These are phyloP conservation scores for Aaosphaeria arxii DNA, from an alignment of 2,329 filamentous ascomycete genomes.

Conservation along the genomic window DNA sequence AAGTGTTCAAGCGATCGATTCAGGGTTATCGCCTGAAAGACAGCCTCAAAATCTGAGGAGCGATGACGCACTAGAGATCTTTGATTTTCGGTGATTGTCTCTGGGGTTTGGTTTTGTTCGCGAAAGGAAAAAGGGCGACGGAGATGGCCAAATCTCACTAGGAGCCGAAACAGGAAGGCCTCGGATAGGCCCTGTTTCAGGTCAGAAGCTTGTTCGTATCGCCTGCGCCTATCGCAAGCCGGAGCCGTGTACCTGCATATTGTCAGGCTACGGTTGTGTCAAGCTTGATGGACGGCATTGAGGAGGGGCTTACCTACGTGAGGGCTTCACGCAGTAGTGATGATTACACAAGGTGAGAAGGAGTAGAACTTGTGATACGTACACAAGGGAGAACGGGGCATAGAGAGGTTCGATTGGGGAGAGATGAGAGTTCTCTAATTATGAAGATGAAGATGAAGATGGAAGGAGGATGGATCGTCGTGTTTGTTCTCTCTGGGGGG, in stretches of 20 bases:
- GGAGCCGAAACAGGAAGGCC: too few relatives aligned
- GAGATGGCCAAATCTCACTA: too few relatives aligned
- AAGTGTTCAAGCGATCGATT: too few relatives aligned
- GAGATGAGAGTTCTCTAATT: background rate
- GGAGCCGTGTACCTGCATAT: constrained; percentile 15
- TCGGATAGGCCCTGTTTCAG: constrained; percentile 5
- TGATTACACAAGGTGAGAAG: constrained; percentile 1
- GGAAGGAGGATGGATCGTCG: too few relatives aligned
- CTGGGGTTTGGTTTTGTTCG: too few relatives aligned
- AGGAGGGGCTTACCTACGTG: background rate
- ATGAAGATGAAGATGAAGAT: too few relatives aligned
- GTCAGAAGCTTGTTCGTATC: constrained; percentile 3
- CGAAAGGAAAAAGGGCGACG: too few relatives aligned
- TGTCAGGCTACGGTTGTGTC: background rate
- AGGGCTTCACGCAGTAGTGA: constrained; percentile 4
- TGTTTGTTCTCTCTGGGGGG: too few relatives aligned
- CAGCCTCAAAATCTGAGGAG: too few relatives aligned
- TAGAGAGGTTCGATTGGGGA: background rate
- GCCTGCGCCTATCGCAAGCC: constrained; percentile 9
- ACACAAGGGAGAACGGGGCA: background rate
- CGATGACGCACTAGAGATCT: too few relatives aligned
- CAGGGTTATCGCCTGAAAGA: too few relatives aligned
- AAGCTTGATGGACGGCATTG: background rate
- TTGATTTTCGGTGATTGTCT: too few relatives aligned
- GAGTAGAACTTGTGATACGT: background rate